Conservation (phyloP, 768 basidiomycete genomes). For the Macrolepiota dolichaula region DNA sequence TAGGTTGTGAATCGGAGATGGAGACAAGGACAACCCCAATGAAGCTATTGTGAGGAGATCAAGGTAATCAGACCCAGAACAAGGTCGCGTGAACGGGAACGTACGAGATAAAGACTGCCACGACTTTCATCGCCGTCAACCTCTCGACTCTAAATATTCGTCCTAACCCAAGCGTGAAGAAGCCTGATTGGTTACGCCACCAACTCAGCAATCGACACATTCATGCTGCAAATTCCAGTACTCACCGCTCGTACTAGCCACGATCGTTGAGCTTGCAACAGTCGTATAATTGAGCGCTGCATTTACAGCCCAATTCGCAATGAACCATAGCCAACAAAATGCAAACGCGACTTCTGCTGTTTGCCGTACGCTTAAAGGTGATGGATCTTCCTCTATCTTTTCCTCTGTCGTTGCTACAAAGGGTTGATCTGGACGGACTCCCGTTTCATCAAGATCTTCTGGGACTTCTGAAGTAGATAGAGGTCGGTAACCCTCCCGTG, state of each 20-base stretch:
- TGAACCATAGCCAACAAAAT: conserved; percentile 92
- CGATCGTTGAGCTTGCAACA: conserved; percentile 90
- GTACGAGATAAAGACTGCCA: conserved; percentile 78
- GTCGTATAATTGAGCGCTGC: conserved; percentile 84
- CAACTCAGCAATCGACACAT: too few species aligned
- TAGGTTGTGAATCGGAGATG: conserved; percentile 61
- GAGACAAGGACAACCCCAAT: conserved; percentile 87
- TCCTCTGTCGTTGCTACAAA: conserved; percentile 10
- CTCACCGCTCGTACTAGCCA: conserved; percentile 87
- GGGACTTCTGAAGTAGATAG: conserved; percentile 14
- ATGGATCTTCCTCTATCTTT: conserved; percentile 10
- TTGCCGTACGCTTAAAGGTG: conserved; percentile 40
- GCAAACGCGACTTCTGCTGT: conserved; percentile 74
- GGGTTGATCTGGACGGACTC: neutral
- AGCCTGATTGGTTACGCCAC: conserved; percentile 49
- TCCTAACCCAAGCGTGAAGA: conserved; percentile 89
- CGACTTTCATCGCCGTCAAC: conserved; percentile 66
- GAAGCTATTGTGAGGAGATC: conserved; percentile 31
- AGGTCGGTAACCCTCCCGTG: conserved; percentile 20
- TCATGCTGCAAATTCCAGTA: neutral
- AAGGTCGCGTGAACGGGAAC: conserved; percentile 11
- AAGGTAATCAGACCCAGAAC: neutral
- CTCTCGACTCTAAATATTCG: conserved; percentile 78
- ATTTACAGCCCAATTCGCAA: conserved; percentile 91
- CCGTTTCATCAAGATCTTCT: neutral